Base-by-base conservation (phyloP, 202 grass and related monocot genomes). In the Panicum hallii region DNA sequence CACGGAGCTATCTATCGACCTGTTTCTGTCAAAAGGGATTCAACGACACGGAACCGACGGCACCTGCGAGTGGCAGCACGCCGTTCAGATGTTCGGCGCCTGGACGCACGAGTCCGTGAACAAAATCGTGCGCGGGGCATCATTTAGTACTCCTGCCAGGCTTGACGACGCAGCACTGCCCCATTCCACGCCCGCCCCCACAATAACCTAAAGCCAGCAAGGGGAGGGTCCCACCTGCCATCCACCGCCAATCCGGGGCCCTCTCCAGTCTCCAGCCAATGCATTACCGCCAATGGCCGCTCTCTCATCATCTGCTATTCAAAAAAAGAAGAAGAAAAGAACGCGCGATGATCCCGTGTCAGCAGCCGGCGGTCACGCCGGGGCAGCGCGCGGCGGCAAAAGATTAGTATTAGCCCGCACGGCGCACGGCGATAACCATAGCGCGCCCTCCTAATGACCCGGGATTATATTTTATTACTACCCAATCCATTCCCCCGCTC, bases 371-470 rank as follows among this genome's bases (percentile, higher is more conserved):
- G 70, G 77, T 74, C 85, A 38, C 76, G 10, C 75, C 36, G 32
- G 34, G 32, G 56, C 17, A 15, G 53, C 67, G 38, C 15, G 45
- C 63, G 54, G 58, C 58, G 4, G 58, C 60, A 32, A 32, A 79
- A 79, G 74, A 83, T 88, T 77, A 83, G 26, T 61, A 73, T 11
- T 62, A 62, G 58, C 66, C 73, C 56, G 30, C 34, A 0, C 46
- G 9, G 69, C 69, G 22, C 46, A 50, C 6, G 4, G n/a, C 19
- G 55, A 58, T 46, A 53, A 75, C 79, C 50, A 75, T 81, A 32
- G 72, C 58, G 74, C 19, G 12, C 87, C 49, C 81, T 60, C 49
- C 81, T 79, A 73, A 88, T 44, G 75, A 84, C 87, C 75, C 2
- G 54, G 54, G 57, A 60, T 44, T 67, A 67, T 47, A 67, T 47